phyloP scores from a whole-genome alignment of 345 rosid species.

The thale cress (Arabidopsis thaliana) region DNA sequence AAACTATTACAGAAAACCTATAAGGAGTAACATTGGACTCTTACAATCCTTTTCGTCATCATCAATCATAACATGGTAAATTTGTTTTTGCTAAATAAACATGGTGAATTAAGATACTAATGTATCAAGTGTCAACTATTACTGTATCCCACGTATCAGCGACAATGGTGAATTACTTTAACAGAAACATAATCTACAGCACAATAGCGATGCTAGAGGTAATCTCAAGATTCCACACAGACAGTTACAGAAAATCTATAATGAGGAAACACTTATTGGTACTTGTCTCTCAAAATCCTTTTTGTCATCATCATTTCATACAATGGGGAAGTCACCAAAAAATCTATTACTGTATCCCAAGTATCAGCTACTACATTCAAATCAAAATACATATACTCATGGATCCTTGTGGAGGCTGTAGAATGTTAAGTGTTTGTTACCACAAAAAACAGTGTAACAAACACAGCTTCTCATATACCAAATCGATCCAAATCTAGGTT shows the following conservation, averaged over 20 bases:
- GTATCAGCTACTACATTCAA: background rate
- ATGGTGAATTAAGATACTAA: no score
- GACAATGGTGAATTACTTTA: no score
- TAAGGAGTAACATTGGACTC: background rate
- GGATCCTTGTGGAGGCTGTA: background rate
- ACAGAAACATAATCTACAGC: no score
- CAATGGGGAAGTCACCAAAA: background rate
- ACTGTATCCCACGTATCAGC: no score
- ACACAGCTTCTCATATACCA: background rate
- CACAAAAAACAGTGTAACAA: background rate
- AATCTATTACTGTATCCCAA: background rate
- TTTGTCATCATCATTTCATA: constrained; percentile 18
- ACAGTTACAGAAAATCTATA: background rate
- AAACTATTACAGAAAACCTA: background rate
- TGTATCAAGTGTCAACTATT: no score
- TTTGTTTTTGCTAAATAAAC: no score
- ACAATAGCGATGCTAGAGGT: no score
- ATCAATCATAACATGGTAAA: background rate
- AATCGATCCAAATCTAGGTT: constrained; percentile 2
- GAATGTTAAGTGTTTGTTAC: background rate
- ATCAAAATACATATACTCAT: background rate
- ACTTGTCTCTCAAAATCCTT: constrained; percentile 16
- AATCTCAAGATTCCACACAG: background rate
- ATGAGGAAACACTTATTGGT: background rate
- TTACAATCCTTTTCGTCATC: constrained; percentile 31